Base-by-base conservation (phyloP, 73 alveolate genomes). In the Halteria grandinella region DNA sequence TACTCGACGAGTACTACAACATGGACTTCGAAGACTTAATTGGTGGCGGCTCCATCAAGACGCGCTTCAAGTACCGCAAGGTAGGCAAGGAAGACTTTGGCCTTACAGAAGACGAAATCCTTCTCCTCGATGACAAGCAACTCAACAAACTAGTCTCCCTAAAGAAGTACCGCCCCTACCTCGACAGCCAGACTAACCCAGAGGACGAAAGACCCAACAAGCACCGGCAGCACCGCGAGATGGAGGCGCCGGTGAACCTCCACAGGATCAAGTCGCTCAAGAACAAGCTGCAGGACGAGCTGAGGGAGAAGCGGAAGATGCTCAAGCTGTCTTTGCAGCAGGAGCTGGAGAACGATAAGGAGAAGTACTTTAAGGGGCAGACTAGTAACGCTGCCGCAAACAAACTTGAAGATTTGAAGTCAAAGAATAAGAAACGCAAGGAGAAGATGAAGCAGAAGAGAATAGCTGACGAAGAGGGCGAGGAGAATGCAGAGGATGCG, bases 21-120 rank as follows among this genome's bases (percentile, higher is more conserved):
- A 86, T 93, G 47, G 97, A 92, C 48, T 95, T 75, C 73, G 99
- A 97, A 82, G 98, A 97, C 73, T 90, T 95, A 21, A 88, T 97
- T 21, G 97, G 93, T 41, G 97, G 97, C 12, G 96, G 96, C 12
- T 87, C 86, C 47, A 76, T 97, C 34, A 94, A 91, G 11, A 93
- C 98, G 31, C 88, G 91, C 60, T 97, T 97, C 73, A 93, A 85
- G 87, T 97, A 97, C 82, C 84, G 91, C 1, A 91, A 95, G 75
- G 99, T 97, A 12, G 69, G 69, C 0, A 75, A 86, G 57, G 92
- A 87, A 45, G 96, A 90, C 63, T 97, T 89, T 62, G 99, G 99
- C 4, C 89, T 97, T 14, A 95, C 97, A 18, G 95, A 93, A 75
- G 99, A 97, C 52, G 98, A 95, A 81, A 64, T 97, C 59, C 71